Evolutionary conservation across 345 rosid species (phyloP), one percentile per base, ranked within the genome.

Genomic region (Boechera divaricarpa): DNA sequence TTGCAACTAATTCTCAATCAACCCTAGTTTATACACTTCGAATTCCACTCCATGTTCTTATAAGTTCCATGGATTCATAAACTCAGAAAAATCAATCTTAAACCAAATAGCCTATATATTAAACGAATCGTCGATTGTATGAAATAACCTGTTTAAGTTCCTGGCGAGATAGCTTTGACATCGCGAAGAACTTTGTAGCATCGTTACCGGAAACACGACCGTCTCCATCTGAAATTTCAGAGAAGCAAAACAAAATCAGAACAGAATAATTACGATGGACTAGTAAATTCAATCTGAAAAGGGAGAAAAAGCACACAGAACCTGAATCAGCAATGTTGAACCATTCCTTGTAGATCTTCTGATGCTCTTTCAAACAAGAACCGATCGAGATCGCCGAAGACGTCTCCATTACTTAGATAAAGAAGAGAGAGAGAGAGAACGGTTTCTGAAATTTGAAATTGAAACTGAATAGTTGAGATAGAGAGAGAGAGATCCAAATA

Each of bases 101-200:
- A 58, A 42, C 26, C 39, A 69, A 72, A 13, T 29, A 47, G 44
- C 15, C 1, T 8, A 13, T 3, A 10, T 28, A 28, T 28, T 28
- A 64, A 21, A 15, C 7, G 7, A 57, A 24, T 56, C 32, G 11
- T 36, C 52, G 55, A 75, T 28, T 12, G 7, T 4, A 44, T 49
- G 51, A 33, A 26, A 53, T 38, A 44, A 88, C 96, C 95, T 91
- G 94, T 82, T 94, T 94, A 73, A 94, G 98, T 82, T 94, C 89
- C 53, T 81, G 91, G 11, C 98, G 96, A 72, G 95, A 86, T 69
- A 94, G 92, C 58, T 90, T 91, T 29, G 97, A 88, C 89, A 89
- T 74, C 13, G 91, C 69, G 71, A 94, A 91, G 87, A 94, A 91
- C 81, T 84, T 85, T 0, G 89, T 90, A 26, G 97, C 97, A 58